Evolutionary conservation across 768 basidiomycete genomes (phyloP).

Genomic region (Suillus lakei): DNA sequence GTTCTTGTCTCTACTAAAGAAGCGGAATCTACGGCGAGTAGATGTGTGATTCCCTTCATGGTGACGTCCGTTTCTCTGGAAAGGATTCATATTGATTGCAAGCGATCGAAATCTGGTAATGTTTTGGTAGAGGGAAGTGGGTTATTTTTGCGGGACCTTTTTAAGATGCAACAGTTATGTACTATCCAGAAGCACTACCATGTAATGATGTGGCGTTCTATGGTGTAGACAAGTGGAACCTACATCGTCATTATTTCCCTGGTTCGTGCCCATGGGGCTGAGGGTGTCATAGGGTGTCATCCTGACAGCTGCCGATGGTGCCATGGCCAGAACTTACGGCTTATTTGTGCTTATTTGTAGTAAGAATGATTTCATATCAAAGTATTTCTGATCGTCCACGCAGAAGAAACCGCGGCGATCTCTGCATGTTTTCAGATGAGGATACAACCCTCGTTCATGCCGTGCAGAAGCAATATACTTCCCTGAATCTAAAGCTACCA

Average conservation of each 20-base stretch:
- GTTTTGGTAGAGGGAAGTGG: neutral
- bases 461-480: constrained; percentile 49
- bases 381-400: neutral
- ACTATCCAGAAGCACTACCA: neutral
- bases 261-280: neutral
- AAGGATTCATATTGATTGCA: constrained; percentile 6
- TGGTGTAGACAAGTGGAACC: neutral
- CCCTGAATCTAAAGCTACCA: constrained; percentile 55
- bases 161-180: neutral
- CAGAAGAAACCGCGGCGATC: neutral
- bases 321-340: neutral
- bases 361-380: constrained; percentile 10
- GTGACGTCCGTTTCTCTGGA: neutral
- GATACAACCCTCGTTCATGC: constrained; percentile 35
- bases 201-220: neutral
- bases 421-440: constrained; percentile 15
- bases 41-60: neutral
- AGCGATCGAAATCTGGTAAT: neutral
- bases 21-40: constrained; percentile 13
- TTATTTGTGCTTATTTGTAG: constrained; percentile 18
- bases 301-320: neutral
- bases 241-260: neutral
- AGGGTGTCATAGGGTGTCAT: neutral
- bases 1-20: constrained; percentile 40
- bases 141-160: neutral